Percentiles rank a stretch among this genome's conserved stretches.
Conservation (phyloP, 1,284 basidiomycete genomes). For the Apiotrichum veenhuisii region DNA sequence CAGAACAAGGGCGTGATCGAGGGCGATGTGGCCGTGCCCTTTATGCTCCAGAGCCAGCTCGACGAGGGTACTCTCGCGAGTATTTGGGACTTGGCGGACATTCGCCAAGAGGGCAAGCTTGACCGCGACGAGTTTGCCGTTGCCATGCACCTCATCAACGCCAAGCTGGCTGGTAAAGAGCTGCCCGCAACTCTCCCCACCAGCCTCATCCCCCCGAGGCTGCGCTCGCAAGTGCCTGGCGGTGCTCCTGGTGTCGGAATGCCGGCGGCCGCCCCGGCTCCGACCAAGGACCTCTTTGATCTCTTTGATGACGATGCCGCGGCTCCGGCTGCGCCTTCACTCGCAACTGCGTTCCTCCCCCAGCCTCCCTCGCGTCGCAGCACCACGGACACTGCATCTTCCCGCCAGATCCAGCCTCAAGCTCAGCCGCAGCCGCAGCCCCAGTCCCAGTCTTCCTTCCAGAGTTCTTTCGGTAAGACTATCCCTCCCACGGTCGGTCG, state of each 20-base stretch:
- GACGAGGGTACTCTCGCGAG: constrained; percentile 79
- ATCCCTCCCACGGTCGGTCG: background rate
- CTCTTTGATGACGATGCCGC: constrained; percentile 38
- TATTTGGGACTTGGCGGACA: constrained; percentile 93
- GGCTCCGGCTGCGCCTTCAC: constrained; percentile 6
- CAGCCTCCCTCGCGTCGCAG: constrained; percentile 22
- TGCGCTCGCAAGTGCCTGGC: constrained; percentile 23
- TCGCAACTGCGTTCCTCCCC: constrained; percentile 23
- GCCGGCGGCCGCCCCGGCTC: constrained; percentile 25
- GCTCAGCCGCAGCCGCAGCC: background rate
- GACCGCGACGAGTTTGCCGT: constrained; percentile 93
- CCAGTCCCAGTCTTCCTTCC: background rate
- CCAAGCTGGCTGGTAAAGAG: constrained; percentile 77
- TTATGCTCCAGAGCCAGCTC: constrained; percentile 89
- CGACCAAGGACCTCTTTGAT: constrained; percentile 47
- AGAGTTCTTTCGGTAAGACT: too few relatives aligned
- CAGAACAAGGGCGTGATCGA: constrained; percentile 77
- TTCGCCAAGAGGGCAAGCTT: constrained; percentile 81
- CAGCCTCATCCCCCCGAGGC: constrained; percentile 70
- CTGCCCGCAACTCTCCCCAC: constrained; percentile 69
- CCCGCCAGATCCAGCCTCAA: background rate
- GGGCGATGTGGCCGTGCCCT: constrained; percentile 90
- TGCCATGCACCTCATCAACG: constrained; percentile 91
- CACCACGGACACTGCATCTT: background rate
- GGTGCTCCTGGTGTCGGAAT: too few relatives aligned